Evolutionary conservation across 768 basidiomycete species (phyloP), one percentile per base, ranked within the genome.

Genomic region (Xerocomus brunneocitrinus): DNA sequence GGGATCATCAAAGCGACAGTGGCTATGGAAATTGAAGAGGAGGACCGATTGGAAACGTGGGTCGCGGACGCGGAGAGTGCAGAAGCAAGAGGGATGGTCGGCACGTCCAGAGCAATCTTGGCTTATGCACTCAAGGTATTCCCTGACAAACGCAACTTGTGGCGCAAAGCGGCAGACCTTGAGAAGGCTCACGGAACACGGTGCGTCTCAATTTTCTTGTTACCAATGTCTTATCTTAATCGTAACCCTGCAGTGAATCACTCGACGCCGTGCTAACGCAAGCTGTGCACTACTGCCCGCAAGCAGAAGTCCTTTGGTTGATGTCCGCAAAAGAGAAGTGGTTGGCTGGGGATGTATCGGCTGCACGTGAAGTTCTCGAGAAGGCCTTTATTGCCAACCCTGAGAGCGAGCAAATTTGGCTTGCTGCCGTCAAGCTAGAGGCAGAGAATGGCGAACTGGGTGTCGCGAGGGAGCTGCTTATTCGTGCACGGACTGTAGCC

Each of bases 301-400:
- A 94, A 60, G 95, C 94, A 1, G 95, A 98, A 69, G 89, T 93
- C 0, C 75, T 99, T 5, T 98, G 97, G 97, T 79, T 98, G 31
- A 98, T 98, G 94, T 82, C 87, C 47, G 97, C 95, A 3, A 99
- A 99, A 72, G 95, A 98, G 74, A 91, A 92, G 67, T 99, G 95
- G 95, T 66, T 92, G 14, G 75, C 78, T 10, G 91, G 90, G 7
- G 91, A 98, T 63, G 91, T 98, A 13, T 82, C 86, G 2, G 88
- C 85, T n/a, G 92, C 97, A 2, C 87, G 94, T 34, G 83, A 85
- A 58, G 89, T 95, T 13, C 83, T 98, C 13, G 91, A 87, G 56
- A 80, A 80, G 36, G 93, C 97, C 0, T 98, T 98, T 76, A 82
- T 88, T 48, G 91, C 92, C 51, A 98, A 98, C 66, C 91, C 93